A percentile compares a stretch with the other conserved stretches of the same genome.
Evolutionary conservation across 352 stramenopile genomes (phyloP).

Genomic region (Phytophthora macrochlamydospora): DNA sequence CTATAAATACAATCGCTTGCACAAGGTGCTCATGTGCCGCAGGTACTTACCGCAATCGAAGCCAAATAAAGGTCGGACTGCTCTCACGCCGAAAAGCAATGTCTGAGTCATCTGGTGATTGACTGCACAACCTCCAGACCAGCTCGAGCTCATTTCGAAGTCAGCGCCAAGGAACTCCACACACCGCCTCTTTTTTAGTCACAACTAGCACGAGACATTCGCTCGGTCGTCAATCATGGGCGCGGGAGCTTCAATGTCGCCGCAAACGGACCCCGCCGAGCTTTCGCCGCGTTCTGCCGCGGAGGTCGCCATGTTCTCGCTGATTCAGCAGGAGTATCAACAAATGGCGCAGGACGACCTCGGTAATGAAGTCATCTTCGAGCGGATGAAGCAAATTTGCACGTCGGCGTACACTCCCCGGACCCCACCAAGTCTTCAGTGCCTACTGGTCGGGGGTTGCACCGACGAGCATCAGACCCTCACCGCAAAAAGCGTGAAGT

Average conservation of each 20-base stretch:
- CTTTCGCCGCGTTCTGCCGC: constrained; percentile 16
- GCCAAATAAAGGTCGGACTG: constrained; percentile 25
- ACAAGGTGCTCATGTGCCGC: not conserved
- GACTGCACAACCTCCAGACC: not conserved
- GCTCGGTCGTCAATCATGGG: constrained; percentile 37
- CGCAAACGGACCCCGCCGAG: constrained; percentile 14
- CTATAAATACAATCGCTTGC: not conserved
- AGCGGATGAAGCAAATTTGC: constrained; percentile 76
- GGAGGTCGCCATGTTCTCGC: constrained; percentile 55
- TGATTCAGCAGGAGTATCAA: constrained; percentile 67
- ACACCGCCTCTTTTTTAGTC: not conserved
- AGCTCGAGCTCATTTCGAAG: constrained; percentile 17
- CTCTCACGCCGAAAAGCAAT: not conserved
- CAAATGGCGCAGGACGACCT: constrained; percentile 62
- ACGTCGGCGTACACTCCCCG: constrained; percentile 48
- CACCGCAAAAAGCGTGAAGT: constrained; percentile 76
- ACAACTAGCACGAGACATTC: not conserved
- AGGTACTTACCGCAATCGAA: not conserved
- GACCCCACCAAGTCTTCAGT: constrained; percentile 31
- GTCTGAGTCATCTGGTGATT: not conserved
- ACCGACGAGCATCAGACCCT: constrained; percentile 54
- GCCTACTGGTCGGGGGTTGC: constrained; percentile 43
- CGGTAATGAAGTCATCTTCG: constrained; percentile 73
- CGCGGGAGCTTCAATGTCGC: constrained; percentile 41
- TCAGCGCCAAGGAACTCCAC: constrained; percentile 6